Conservation (phyloP, 306 rosid species). For the Citrullus amarus region DNA sequence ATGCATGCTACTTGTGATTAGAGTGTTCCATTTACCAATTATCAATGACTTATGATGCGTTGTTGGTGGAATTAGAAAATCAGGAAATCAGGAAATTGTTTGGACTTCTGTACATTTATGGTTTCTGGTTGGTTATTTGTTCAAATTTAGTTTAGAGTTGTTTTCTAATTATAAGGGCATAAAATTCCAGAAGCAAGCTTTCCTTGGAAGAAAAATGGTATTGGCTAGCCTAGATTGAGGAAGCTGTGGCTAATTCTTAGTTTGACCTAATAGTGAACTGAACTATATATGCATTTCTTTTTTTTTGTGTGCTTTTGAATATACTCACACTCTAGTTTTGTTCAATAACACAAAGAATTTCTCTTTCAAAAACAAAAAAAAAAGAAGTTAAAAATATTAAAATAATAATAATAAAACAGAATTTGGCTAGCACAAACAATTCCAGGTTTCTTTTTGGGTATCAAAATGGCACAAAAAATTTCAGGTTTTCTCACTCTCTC, state of each 20-base stretch:
- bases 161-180: background rate
- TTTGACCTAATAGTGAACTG: background rate
- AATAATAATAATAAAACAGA: too few relatives aligned
- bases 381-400: too few relatives aligned
- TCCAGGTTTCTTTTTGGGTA: background rate
- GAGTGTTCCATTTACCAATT: background rate
- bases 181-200: background rate
- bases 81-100: background rate
- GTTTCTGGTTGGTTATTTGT: background rate
- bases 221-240: background rate
- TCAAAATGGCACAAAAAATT: background rate
- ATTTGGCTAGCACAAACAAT: background rate
- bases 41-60: background rate
- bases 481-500: background rate
- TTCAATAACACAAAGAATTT: background rate
- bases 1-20: background rate
- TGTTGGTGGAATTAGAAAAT: background rate
- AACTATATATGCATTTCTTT: background rate
- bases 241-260: background rate
- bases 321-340: background rate
- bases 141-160: background rate
- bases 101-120: background rate
- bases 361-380: too few relatives aligned
- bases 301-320: background rate
- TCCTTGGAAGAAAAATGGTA: background rate